Percentiles rank a stretch among this genome's conserved stretches.
Conservation (phyloP, 2,329 filamentous ascomycete genomes). For the Talaromyces atroroseus region DNA sequence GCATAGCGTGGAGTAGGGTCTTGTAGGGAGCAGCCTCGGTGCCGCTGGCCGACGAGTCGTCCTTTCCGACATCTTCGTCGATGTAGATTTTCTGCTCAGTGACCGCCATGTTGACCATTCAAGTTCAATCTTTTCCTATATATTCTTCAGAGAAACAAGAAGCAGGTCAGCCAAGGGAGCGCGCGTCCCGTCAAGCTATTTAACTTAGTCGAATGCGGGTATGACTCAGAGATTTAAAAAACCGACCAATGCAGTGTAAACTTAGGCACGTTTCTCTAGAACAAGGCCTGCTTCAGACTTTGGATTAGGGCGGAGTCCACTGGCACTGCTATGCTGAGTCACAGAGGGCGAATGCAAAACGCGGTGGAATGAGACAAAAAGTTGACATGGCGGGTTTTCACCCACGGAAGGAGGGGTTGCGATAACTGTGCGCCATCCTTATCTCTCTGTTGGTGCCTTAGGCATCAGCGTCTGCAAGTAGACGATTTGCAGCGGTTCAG, state of each 20-base stretch:
- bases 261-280: neutral
- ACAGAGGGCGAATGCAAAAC: neutral
- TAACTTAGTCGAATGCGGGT: neutral
- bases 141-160: neutral
- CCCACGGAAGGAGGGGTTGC: neutral
- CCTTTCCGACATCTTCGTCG: conserved; percentile 72
- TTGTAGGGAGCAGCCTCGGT: conserved; percentile 73
- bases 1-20: conserved; percentile 69
- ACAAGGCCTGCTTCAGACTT: neutral
- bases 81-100: conserved; percentile 50
- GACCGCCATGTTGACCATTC: conserved; percentile 29
- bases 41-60: conserved; percentile 62
- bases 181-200: neutral
- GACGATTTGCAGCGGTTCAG: too few species aligned
- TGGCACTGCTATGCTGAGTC: neutral
- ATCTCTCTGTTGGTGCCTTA: neutral
- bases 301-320: neutral
- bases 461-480: neutral
- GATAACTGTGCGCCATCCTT: neutral
- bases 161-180: neutral
- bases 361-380: neutral
- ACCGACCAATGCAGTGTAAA: conserved; percentile 1
- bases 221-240: neutral
- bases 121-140: neutral
- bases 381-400: neutral